These are phyloP conservation scores for Phanerochaete sordida DNA, from an alignment of 768 basidiomycete genomes.

Conservation along the genomic window DNA sequence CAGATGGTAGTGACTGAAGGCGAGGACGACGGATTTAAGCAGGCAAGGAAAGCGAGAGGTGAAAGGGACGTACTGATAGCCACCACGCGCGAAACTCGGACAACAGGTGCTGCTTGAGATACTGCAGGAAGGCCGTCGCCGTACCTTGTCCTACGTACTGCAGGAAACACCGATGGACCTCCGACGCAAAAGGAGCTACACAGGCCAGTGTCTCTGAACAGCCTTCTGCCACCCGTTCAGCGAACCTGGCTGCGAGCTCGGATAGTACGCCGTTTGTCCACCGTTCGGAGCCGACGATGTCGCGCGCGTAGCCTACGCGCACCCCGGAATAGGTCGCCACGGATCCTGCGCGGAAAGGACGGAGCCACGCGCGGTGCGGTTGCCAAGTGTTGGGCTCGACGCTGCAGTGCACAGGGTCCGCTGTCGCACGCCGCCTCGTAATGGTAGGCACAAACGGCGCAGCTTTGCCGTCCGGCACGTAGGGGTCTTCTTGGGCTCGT, in stretches of 20 bases:
- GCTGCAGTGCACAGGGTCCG: background rate
- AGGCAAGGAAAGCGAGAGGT: background rate
- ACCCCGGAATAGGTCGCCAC: background rate
- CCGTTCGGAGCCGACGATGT: conserved; percentile 3
- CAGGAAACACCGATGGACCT: conserved; percentile 5
- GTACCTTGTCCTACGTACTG: background rate
- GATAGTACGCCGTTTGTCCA: conserved; percentile 10
- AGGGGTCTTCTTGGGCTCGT: background rate
- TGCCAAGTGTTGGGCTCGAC: background rate
- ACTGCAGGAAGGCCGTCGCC: conserved; percentile 1
- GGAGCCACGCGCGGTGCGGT: conserved; percentile 9
- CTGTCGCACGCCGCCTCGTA: conserved; percentile 2
- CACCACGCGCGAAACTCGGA: conserved; percentile 13
- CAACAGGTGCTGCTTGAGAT: conserved; percentile 6
- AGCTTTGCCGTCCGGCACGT: conserved; percentile 8
- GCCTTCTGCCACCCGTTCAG: conserved; percentile 9
- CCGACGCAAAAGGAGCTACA: conserved; percentile 4
- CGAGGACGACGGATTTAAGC: background rate
- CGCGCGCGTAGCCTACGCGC: background rate
- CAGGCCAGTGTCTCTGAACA: background rate
- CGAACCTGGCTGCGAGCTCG: conserved; percentile 8
- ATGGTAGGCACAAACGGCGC: conserved; percentile 9
- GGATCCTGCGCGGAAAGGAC: conserved; percentile 3
- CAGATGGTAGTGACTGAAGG: conserved; percentile 6
- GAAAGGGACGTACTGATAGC: conserved; percentile 8